Evolutionary conservation across 2,329 filamentous ascomycete genomes (phyloP), one percentile per base, ranked within the genome.

Genomic region (Diaporthe australafricana): DNA sequence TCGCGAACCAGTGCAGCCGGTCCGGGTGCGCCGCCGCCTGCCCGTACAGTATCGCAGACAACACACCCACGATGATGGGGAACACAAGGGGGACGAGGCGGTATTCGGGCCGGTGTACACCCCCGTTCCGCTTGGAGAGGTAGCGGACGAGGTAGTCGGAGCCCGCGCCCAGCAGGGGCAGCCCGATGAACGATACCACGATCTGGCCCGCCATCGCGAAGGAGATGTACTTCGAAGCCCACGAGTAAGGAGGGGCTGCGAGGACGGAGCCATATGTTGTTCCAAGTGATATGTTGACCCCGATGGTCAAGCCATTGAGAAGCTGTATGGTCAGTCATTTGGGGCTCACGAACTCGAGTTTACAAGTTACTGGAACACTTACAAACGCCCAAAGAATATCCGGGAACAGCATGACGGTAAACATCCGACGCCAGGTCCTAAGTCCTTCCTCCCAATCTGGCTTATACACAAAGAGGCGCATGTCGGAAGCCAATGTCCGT

Each of bases 281-380:
- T 8, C 80, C 80, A 22, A 85, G 80, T n/a, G 81, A 82, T 27
- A 85, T 80, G 71, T 84, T 84, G 60, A 81, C 78, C 1, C 83
- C 83, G 17, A 72, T 56, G 5, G 56, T 57, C 14, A 73, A 48
- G 20, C 70, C 69, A 50, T 71, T 72, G 17, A 71, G 60, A 48
- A 66, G 47, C 40, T 71, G 25, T 1, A 7, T n/a, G 17, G 57
- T 62, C 57, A 62, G 57, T 16, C 25, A 14, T n/a, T n/a, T n/a
- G n/a, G 38, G 25, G 5, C 3, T 30, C 56, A 2, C 22, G 0
- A 6, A 32, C 2, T 11, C 12, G 3, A 9, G 14, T 3, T 17
- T 42, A n/a, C 16, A 6, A 32, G 25, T 6, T 11, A 25, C 2
- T 20, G 14, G 1, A 38, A n/a, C 11, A 32, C 57, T 32, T 62